Base-by-base conservation (phyloP, 345 rosid genomes). In the Corymbia maculata region DNA sequence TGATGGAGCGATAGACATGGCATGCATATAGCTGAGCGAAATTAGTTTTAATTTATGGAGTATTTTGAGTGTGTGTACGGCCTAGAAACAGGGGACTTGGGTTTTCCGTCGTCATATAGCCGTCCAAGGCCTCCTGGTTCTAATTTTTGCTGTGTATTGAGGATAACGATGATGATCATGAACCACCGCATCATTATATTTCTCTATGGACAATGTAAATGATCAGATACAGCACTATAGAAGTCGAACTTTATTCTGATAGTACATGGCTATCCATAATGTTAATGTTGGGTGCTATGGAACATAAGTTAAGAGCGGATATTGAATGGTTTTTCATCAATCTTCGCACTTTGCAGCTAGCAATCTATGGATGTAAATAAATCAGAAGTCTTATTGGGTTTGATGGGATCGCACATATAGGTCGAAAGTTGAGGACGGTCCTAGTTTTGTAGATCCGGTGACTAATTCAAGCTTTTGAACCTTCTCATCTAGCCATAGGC, bases 1-100 rank as follows among this genome's bases (percentile, higher is more conserved):
- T 9, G 94, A 93, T 51, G 93, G 79, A 86, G 85, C 88, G 51
- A 86, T 93, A 68, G 88, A 89, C 86, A 86, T 88, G 85, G 51
- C 75, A 30, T 84, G 89, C 80, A 85, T 85, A 85, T 90, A 79
- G 79, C 12, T 19, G 82, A 17, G 82, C 44, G 13, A 8, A 9
- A 36, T 70, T 70, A 70, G 82, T 70, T 36, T 19, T 11, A 70
- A 36, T 17, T 19, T 70, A 17, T 70, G 47, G 21, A 70, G 82
- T 36, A 9, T 70, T 70, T 70, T 17, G 47, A 70, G 47, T 16
- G 82, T 70, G 22, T 70, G 47, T 36, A 36, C n/a, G 2, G 82
- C 17, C 13, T 36, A 70, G 82, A 70, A 70, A 70, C 82, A 70
- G 82, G 82, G 82, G 82, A 70, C 82, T 36, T 21, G 22, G 79